Conservation (phyloP, 208 protist genomes). For the Porcisia hertigi region DNA sequence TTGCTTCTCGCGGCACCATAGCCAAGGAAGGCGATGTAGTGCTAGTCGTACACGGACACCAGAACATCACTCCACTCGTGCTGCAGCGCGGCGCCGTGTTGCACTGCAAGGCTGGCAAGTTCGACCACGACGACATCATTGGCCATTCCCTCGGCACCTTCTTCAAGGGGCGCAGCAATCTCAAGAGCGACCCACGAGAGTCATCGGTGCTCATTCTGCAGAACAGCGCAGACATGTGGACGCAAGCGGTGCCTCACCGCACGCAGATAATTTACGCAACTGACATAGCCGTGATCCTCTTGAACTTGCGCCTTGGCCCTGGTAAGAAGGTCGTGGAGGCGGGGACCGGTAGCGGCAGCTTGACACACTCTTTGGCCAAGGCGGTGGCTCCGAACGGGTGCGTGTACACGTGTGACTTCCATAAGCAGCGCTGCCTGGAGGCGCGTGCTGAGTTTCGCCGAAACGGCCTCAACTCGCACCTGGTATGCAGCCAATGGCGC, state of each 20-base stretch:
- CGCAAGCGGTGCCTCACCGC: slow-evolving; percentile 85
- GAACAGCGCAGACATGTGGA: slow-evolving; percentile 90
- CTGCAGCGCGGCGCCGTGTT: slow-evolving; percentile 60
- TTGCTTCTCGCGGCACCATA: slow-evolving; percentile 43
- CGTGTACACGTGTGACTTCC: slow-evolving; percentile 91
- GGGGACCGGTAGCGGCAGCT: slow-evolving; percentile 88
- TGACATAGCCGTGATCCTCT: slow-evolving; percentile 88
- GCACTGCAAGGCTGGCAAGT: slow-evolving; percentile 86
- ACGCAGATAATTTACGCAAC: slow-evolving; percentile 94
- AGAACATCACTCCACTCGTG: slow-evolving; percentile 64
- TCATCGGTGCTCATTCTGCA: slow-evolving; percentile 72
- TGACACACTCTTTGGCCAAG: slow-evolving; percentile 86
- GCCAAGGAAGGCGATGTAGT: slow-evolving; percentile 79
- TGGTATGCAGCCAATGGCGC: slow-evolving; percentile 80
- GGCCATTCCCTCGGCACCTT: slow-evolving; percentile 59
- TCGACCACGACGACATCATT: slow-evolving; percentile 85
- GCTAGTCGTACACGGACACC: slow-evolving; percentile 70
- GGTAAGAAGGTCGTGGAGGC: slow-evolving; percentile 85
- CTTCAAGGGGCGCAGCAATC: slow-evolving; percentile 67
- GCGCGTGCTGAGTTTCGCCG: slow-evolving; percentile 76
- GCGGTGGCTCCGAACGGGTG: slow-evolving; percentile 78
- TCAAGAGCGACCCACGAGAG: slow-evolving; percentile 43
- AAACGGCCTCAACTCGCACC: slow-evolving; percentile 53
- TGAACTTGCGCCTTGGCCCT: slow-evolving; percentile 73
- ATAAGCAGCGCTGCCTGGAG: slow-evolving; percentile 78